Base-by-base conservation (phyloP, 2,329 filamentous ascomycete genomes). In the Sporothrix brunneoviolacea region DNA sequence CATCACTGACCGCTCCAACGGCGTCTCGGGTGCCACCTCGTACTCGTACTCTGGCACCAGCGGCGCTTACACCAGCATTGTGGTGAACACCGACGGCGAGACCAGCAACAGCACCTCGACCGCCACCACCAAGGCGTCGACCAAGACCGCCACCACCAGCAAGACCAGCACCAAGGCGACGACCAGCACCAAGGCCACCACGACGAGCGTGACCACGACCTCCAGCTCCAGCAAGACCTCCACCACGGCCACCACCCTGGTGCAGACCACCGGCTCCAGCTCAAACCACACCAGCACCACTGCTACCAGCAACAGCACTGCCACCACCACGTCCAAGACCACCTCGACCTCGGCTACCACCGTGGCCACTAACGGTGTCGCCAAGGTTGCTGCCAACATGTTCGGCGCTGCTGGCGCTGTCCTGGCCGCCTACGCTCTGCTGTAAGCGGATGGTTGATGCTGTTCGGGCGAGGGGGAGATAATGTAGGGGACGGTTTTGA, bases 1-100 rank as follows among this genome's bases (percentile, higher is more conserved):
- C 56, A 73, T 82, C 55, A 62, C 66, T 58, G 77, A 82, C 68
- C 78, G 75, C 66, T 69, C 70, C 61, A 76, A 77, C 62, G 72
- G 73, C 55, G 67, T 67, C 46, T 60, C 69, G 51, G 65, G 66
- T 48, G 72, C 74, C 55, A 73, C 69, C 61, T 65, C 75, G 67
- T 82, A 82, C 69, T 60, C 68, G 53, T 82, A 73, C 60, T 60
- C 64, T 18, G 76, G 76, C 66, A 64, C 69, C 54, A 67, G 67
- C 54, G 78, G 77, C 59, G 69, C 62, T 50, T 75, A 67, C 64
- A 53, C 70, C 58, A 75, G 70, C 69, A 80, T 81, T 69, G 64
- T 73, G 58, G 67, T 81, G 47, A 61, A 66, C 58, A 70, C 67
- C 55, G 69, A 65, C 46, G 54, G 52, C 50, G 54, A 48, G 40